Evolutionary conservation across 768 basidiomycete species (phyloP), one percentile per base, ranked within the genome.

Genomic region (Pleurotus cornucopiae): DNA sequence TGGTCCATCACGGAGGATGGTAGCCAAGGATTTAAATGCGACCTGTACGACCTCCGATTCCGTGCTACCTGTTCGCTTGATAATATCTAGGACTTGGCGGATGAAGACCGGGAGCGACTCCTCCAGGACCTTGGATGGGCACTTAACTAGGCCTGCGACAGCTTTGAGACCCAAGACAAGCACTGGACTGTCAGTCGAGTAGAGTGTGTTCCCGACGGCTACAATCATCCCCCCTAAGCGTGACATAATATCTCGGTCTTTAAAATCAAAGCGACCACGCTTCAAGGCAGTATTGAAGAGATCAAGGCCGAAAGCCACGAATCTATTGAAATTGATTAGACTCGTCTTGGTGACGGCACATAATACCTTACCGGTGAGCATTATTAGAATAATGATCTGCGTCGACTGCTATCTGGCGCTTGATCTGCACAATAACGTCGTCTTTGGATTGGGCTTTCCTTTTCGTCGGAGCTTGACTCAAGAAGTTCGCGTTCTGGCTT

Each of bases 41-140:
- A 85, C 84, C 67, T 98, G 96, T 0, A 89, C 86, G 11, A 93
- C 77, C 58, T 98, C 95, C 0, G 94, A 89, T 64, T 96, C 94
- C 0, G 93, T 91, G 55, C 80, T 91, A 3, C 94, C 95, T 0
- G 85, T 77, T 34, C 88, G 84, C 66, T 84, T 87, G 65, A 97
- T 79, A 69, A 94, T 87, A 56, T 84, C 80, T 56, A 98, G 78
- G 47, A 88, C 88, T 67, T 96, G 95, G 49, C 81, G 83, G 37
- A 96, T 77, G 66, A 92, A 84, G 23, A 94, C 86, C 0, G 94
- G 88, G 20, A 94, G 77, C 0, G 93, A 88, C 51, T 85, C 84
- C 5, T 82, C 76, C 25, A 93, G 75, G 13, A 82, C 80, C 60
- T 86, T 84, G 30, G 98, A 71, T 1, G 96, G 94, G 64, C 91